Conservation (phyloP, 352 stramenopile genomes). For the Phytopythium cucurbitacearum region DNA sequence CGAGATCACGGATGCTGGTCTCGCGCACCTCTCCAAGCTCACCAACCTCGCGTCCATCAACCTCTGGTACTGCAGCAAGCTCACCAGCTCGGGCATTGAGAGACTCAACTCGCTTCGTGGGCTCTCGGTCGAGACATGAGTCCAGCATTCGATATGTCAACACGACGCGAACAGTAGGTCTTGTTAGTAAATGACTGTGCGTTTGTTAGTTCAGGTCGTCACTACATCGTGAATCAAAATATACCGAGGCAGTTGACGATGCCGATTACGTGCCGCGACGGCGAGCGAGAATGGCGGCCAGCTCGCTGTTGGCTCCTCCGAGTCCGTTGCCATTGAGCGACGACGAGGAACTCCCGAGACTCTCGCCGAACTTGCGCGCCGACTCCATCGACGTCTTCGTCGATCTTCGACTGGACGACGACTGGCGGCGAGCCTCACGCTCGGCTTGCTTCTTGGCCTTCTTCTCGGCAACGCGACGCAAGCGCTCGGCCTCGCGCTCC, state of each 20-base stretch:
- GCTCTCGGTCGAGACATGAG: conserved; percentile 33
- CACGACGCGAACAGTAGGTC: background rate
- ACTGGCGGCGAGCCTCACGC: conserved; percentile 54
- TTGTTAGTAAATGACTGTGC: conserved; percentile 1
- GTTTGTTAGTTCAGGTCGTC: background rate
- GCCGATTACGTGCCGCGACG: conserved; percentile 35
- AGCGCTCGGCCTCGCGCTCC: conserved; percentile 66
- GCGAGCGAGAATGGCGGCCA: conserved; percentile 75
- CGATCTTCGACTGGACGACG: conserved; percentile 29
- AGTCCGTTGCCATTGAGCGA: conserved; percentile 37
- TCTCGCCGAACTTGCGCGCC: conserved; percentile 78
- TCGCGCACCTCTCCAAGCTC: conserved; percentile 40
- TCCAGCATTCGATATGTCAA: conserved; percentile 12
- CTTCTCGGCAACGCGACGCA: conserved; percentile 77
- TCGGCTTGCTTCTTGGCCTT: conserved; percentile 86
- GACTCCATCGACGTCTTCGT: conserved; percentile 52
- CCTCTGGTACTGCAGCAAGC: conserved; percentile 79
- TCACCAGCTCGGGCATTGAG: conserved; percentile 50
- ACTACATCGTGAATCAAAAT: background rate
- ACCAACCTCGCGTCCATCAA: conserved; percentile 60
- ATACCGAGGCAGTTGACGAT: background rate
- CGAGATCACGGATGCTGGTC: conserved; percentile 59
- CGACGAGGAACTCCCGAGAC: conserved; percentile 20
- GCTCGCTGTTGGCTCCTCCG: conserved; percentile 73
- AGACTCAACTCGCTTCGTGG: conserved; percentile 36